Evolutionary conservation across 345 rosid species (phyloP), one percentile per base, ranked within the genome.

Genomic region (Gossypium turneri): DNA sequence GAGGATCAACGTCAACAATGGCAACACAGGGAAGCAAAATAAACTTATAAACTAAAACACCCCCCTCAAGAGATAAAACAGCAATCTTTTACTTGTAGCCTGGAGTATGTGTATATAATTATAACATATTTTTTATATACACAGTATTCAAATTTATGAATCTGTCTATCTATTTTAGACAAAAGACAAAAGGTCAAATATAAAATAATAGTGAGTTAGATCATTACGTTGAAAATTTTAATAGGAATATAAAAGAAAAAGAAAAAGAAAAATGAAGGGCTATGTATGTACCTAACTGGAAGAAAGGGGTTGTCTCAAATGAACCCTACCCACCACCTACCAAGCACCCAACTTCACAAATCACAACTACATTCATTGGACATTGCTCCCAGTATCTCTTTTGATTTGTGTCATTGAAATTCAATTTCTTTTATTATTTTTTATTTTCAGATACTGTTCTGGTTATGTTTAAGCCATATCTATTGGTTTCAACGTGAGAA

Each of bases 1-100:
- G 63, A 47, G 17, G 76, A 68, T 68, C 56, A 62, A n/a, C 58
- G 82, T 79, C 82, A 79, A 76, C 69, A 52, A 53, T 43, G 83
- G 78, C 80, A 80, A 53, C 70, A 58, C 12, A 10, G 41, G 75
- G 73, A 25, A 48, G 60, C 58, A 50, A 74, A 56, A 51, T 50
- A 25, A 68, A 51, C 43, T 9, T 48, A 8, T 24, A 48, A 68
- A 68, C 57, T 68, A 68, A 50, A 63, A 64, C 61, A 27, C 60
- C 50, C 67, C 55, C 55, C 57, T n/a, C 70, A 61, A 61, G 58
- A 52, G 19, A 80, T 72, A 56, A 77, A 59, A 56, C 72, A 55
- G 52, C 57, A 25, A 16, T 75, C 76, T 27, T 34, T 34, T 34
- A 34, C 67, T 74, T 76, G 78, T 67, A 61, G 71, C 71, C 71